Conservation (phyloP, 495 filamentous ascomycete species). For the Tricharina praecox region DNA sequence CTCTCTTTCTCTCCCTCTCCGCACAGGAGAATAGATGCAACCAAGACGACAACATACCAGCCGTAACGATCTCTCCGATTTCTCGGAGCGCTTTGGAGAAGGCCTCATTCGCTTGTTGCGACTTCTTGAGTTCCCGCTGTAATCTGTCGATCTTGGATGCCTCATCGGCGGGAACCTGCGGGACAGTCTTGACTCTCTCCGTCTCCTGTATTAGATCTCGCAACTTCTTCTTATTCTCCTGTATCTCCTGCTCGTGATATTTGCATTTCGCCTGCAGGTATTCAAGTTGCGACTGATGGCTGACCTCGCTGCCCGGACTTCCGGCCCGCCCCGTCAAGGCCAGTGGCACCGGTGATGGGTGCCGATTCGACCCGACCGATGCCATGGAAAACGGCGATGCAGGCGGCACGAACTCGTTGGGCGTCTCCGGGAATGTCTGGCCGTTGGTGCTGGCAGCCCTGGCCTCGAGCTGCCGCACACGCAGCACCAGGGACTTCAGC, state of each 20-base stretch:
- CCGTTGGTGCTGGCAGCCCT: constrained; percentile 21
- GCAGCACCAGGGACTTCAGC: constrained; percentile 31
- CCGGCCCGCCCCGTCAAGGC: constrained; percentile 17
- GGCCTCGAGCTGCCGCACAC: constrained; percentile 34
- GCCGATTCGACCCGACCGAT: constrained; percentile 15
- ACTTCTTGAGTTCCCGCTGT: constrained; percentile 84
- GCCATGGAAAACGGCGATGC: constrained; percentile 26
- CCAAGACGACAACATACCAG: constrained; percentile 18
- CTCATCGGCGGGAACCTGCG: constrained; percentile 40
- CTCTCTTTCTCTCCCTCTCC: too few relatives aligned
- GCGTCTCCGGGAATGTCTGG: constrained; percentile 25
- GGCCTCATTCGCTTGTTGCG: constrained; percentile 94
- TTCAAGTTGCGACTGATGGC: constrained; percentile 27
- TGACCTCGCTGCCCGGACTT: constrained; percentile 22
- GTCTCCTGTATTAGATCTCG: constrained; percentile 44
- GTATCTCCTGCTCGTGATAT: constrained; percentile 35
- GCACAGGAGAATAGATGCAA: neutral
- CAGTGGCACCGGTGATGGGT: constrained; percentile 23
- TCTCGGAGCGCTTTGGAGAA: constrained; percentile 95
- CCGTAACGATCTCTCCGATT: constrained; percentile 66
- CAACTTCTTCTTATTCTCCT: constrained; percentile 24
- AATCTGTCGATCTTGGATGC: constrained; percentile 44
- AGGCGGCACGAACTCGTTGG: constrained; percentile 25
- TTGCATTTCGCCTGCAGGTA: constrained; percentile 35
- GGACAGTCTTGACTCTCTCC: constrained; percentile 40